A percentile compares a stretch with the other conserved stretches of the same genome.
Evolutionary conservation across 1,139 yeast genomes (phyloP).

Genomic region (Petasospora fabianii): DNA sequence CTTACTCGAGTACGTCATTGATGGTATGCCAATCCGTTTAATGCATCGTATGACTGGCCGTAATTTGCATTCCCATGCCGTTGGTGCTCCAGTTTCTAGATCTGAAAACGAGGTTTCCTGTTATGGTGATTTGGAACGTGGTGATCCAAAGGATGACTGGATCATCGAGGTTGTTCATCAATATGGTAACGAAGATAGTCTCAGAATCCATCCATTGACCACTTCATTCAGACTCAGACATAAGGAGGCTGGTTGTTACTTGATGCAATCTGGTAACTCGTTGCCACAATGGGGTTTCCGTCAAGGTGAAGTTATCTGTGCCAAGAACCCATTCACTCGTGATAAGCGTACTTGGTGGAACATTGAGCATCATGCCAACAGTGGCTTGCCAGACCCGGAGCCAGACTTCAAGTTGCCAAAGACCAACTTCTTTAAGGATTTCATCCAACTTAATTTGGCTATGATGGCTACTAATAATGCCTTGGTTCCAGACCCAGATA

Average conservation of each 20-base stretch:
- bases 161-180: constrained; percentile 81
- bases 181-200: constrained; percentile 62
- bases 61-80: constrained; percentile 84
- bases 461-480: constrained; percentile 99
- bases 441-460: constrained; percentile 88
- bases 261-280: constrained; percentile 73
- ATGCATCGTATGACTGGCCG: constrained; percentile 81
- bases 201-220: constrained; percentile 78
- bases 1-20: constrained; percentile 54
- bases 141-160: constrained; percentile 95
- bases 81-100: constrained; percentile 76
- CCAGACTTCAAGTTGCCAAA: constrained; percentile 77
- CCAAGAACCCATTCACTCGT: constrained; percentile 67
- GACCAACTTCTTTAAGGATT: constrained; percentile 83
- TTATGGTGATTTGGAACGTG: constrained; percentile 83
- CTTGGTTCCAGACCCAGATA: constrained; percentile 86
- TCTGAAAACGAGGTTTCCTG: constrained; percentile 82
- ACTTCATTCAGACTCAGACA: constrained; percentile 77
- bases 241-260: constrained; percentile 71
- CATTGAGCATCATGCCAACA: constrained; percentile 80
- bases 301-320: constrained; percentile 94
- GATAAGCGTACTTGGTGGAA: constrained; percentile 99
- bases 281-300: constrained; percentile 98
- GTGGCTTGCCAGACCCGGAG: constrained; percentile 62
- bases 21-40: constrained; percentile 75